Conservation (phyloP, 257 asterid species). For the Ligustrum vulgare region DNA sequence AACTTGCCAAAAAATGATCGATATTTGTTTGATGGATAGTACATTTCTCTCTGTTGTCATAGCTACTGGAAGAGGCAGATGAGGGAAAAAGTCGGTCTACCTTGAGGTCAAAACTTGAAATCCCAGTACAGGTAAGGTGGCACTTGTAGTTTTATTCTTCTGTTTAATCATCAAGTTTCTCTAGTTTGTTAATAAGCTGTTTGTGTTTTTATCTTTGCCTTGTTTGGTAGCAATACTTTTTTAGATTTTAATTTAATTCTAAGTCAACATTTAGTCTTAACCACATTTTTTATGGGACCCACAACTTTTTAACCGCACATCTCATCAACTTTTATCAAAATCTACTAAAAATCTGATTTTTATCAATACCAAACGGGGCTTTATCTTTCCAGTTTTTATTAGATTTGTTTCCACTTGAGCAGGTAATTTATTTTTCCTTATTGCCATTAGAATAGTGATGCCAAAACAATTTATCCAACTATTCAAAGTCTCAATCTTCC, state of each 20-base stretch:
- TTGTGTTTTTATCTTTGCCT: slow-evolving; percentile 1
- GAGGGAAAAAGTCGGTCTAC: slow-evolving; percentile 75
- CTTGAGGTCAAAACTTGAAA: slow-evolving; percentile 87
- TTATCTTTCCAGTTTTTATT: slow-evolving; percentile 14
- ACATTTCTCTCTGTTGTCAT: slow-evolving; percentile 22
- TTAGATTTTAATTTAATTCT: too few relatives aligned
- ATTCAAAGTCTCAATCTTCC: not conserved
- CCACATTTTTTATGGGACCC: too few relatives aligned
- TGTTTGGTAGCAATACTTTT: too few relatives aligned
- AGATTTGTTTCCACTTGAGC: not conserved
- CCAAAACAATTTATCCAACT: not conserved
- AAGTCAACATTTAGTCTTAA: too few relatives aligned
- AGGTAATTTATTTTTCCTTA: not conserved
- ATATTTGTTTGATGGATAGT: slow-evolving; percentile 13
- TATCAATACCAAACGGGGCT: too few relatives aligned
- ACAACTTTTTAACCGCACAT: too few relatives aligned
- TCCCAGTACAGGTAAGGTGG: slow-evolving; percentile 87
- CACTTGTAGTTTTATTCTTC: slow-evolving; percentile 7
- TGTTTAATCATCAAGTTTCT: slow-evolving; percentile 12
- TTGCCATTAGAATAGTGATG: not conserved
- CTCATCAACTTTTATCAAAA: too few relatives aligned
- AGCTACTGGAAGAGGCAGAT: slow-evolving; percentile 97
- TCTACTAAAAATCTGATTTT: too few relatives aligned
- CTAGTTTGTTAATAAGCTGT: not conserved
- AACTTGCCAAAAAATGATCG: slow-evolving; percentile 6